A percentile compares a stretch with the other conserved stretches of the same genome.
Evolutionary conservation across 2,329 filamentous ascomycete genomes (phyloP).

Genomic region (Dactylellina cionopaga): DNA sequence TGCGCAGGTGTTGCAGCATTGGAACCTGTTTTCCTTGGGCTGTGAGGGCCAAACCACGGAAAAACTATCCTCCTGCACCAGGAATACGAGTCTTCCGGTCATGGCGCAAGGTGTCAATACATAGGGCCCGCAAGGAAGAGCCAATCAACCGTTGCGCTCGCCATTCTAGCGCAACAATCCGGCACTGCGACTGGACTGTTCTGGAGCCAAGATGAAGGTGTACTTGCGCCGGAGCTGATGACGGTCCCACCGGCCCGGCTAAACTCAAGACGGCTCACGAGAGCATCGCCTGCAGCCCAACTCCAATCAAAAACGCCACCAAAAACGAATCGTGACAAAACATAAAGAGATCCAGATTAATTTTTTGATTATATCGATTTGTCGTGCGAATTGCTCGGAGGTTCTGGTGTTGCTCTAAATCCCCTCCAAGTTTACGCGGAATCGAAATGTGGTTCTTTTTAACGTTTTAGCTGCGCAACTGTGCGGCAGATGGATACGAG

Average conservation of each 20-base stretch:
- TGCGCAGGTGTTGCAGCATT: conserved; percentile 29
- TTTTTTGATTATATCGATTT: conserved; percentile 29
- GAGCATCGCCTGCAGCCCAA: conserved; percentile 40
- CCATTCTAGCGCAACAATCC: conserved; percentile 38
- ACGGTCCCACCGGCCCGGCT: conserved; percentile 47
- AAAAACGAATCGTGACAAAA: conserved; percentile 11
- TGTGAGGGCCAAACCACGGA: conserved; percentile 23
- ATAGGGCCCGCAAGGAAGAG: conserved; percentile 5
- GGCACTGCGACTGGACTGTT: neutral
- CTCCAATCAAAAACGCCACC: conserved; percentile 49
- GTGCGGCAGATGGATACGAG: conserved; percentile 22
- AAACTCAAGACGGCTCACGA: conserved; percentile 40
- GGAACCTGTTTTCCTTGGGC: neutral
- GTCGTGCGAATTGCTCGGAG: conserved; percentile 18
- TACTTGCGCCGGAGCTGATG: conserved; percentile 39
- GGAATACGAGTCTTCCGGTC: conserved; percentile 44
- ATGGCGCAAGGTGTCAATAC: conserved; percentile 26
- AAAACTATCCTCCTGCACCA: conserved; percentile 48
- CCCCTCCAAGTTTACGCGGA: neutral
- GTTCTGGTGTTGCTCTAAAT: neutral
- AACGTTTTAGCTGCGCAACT: too few species aligned
- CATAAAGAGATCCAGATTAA: conserved; percentile 36
- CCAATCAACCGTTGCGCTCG: conserved; percentile 23
- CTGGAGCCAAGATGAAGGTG: conserved; percentile 19
- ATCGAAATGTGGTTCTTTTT: too few species aligned